Base-by-base conservation (phyloP, 371 early-diverging fungal species). In the Apophysomyces ossiformis region DNA sequence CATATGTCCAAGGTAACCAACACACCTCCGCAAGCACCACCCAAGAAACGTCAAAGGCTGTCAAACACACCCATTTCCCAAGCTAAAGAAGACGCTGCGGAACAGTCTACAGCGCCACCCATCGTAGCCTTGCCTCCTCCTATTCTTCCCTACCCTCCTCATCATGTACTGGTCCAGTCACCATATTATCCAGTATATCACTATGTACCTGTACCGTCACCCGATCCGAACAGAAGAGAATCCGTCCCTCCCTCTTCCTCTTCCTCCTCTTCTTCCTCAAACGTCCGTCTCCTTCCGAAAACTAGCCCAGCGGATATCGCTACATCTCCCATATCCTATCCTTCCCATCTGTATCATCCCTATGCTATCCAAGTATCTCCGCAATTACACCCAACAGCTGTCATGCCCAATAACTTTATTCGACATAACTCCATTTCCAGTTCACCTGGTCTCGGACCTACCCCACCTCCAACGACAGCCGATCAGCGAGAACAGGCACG, bases 401-500 rank as follows among this genome's bases (percentile, higher is more conserved):
- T 50, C 54, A 21, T 64, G 1, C 45, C 67, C 39, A 54, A 60
- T 37, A 35, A 39, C 9, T 50, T 63, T 38, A 44, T 62, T 32
- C 41, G 66, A 16, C 57, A 65, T 26, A 46, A 66, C 46, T 50
- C 71, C 37, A 46, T 64, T 16, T 46, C 57, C 35, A 61, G 60
- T 21, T 64, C 73, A 32, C 68, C 71, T 50, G 57, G 65, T 0
- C 64, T 67, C 5, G 61, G 68, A 8, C 71, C 66, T 7, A 60
- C 66, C 8, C 13, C 41, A 13, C 35, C 39, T 21, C 54, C 69
- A 5, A 68, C 65, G 4, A 72, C 82, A 9, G 82, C 79, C 18
- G 80, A 82, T 59, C 72, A 78, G 60, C 70, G 85, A 12, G 89
- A 87, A 57, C 70, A 84, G 58, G 82, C 85, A 39, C 83, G 91